These are phyloP conservation scores for Saccharum spontaneum DNA, from an alignment of 176 grass and related monocot species.

Conservation along the genomic window DNA sequence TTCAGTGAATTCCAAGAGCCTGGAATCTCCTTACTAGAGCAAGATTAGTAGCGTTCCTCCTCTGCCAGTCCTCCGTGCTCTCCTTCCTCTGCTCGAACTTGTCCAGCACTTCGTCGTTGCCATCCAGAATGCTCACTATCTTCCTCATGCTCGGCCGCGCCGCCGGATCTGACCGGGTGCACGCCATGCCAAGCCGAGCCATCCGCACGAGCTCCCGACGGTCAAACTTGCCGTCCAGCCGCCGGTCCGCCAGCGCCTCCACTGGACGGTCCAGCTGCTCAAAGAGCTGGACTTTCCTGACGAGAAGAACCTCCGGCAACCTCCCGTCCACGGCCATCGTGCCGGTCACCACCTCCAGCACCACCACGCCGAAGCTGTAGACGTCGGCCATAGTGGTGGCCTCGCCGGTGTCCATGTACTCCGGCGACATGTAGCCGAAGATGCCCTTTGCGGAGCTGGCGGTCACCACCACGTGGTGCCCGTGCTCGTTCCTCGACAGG, in stretches of 20 bases:
- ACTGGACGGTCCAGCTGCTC: constrained; percentile 33
- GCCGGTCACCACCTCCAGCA: constrained; percentile 76
- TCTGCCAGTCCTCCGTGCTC: constrained; percentile 53
- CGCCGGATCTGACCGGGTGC: constrained; percentile 56
- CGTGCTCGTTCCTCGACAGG: constrained; percentile 70
- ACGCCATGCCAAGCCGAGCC: constrained; percentile 61
- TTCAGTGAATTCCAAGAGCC: constrained; percentile 86
- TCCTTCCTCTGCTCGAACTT: constrained; percentile 46
- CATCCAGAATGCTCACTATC: constrained; percentile 73
- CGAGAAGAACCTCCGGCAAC: constrained; percentile 68
- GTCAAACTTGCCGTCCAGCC: constrained; percentile 48
- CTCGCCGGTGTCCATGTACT: constrained; percentile 77
- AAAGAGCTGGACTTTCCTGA: constrained; percentile 43
- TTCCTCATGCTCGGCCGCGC: constrained; percentile 72
- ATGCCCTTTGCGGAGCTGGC: constrained; percentile 59
- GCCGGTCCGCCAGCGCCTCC: constrained; percentile 51
- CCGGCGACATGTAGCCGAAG: constrained; percentile 92
- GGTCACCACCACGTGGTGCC: constrained; percentile 34
- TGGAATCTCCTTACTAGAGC: constrained; percentile 61
- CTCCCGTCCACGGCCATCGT: constrained; percentile 65
- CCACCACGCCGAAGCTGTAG: constrained; percentile 83
- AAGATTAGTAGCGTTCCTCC: constrained; percentile 54
- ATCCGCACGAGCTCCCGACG: constrained; percentile 44
- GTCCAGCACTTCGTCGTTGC: constrained; percentile 63
- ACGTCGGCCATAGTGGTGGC: constrained; percentile 80